phyloP scores from a whole-genome alignment of 768 basidiomycete species.

The Fistulinella prunicolor region DNA sequence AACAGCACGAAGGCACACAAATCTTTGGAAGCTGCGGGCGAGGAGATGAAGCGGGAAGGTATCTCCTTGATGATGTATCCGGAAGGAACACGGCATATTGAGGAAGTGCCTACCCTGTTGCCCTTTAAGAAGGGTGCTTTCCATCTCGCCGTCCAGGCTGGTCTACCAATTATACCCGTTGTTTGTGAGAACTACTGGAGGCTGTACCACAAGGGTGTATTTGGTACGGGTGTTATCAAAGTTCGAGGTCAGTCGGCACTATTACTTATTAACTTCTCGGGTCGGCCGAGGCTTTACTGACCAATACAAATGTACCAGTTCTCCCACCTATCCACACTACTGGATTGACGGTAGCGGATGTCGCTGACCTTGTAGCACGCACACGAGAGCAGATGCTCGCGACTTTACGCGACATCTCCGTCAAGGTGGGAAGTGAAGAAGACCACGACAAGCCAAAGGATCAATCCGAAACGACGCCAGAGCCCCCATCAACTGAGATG shows the following conservation, averaged over 20 bases:
- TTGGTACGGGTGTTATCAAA: constrained; percentile 73
- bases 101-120: constrained; percentile 61
- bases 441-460: constrained; percentile 9
- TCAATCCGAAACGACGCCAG: constrained; percentile 22
- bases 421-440: constrained; percentile 37
- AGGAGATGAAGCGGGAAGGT: constrained; percentile 65
- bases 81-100: constrained; percentile 86
- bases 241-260: constrained; percentile 56
- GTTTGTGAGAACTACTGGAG: constrained; percentile 93
- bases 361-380: constrained; percentile 57
- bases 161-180: constrained; percentile 88
- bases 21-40: constrained; percentile 74
- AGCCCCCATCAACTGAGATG: constrained; percentile 9
- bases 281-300: too few relatives aligned
- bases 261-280: neutral
- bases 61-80: constrained; percentile 94
- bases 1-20: constrained; percentile 71
- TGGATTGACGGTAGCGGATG: constrained; percentile 68
- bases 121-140: constrained; percentile 99
- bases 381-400: constrained; percentile 80
- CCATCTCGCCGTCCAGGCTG: constrained; percentile 89
- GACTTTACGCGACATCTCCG: constrained; percentile 75
- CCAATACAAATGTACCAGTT: constrained; percentile 46
- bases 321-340: constrained; percentile 84
- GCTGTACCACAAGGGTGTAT: constrained; percentile 74